phyloP scores from a whole-genome alignment of 176 grass and related monocot species.

The Lolium perenne region DNA sequence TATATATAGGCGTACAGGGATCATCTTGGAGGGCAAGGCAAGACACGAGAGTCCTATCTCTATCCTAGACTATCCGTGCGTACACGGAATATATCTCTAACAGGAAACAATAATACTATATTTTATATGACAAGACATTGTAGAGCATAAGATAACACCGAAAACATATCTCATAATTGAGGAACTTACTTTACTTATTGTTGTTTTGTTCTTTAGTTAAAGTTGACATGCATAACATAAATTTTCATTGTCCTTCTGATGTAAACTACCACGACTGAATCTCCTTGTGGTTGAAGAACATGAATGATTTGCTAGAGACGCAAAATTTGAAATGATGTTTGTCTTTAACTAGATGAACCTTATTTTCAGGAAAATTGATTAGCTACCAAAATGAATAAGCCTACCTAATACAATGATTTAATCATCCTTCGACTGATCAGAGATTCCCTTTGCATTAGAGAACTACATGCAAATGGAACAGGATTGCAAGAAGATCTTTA shows the following conservation, averaged over 20 bases:
- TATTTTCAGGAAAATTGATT: constrained; percentile 41
- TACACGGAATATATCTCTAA: too few species aligned
- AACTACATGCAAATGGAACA: constrained; percentile 22
- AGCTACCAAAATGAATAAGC: constrained; percentile 39
- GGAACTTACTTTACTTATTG: too few species aligned
- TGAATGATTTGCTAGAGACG: background rate
- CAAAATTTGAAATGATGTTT: constrained; percentile 30
- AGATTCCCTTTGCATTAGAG: constrained; percentile 38
- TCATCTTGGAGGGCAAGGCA: too few species aligned
- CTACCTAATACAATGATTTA: constrained; percentile 9
- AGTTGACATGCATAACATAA: too few species aligned
- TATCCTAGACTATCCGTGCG: too few species aligned
- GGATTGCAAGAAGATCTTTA: background rate
- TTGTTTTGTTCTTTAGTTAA: background rate
- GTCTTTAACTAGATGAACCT: constrained; percentile 30
- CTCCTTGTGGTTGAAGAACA: background rate
- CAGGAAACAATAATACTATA: background rate
- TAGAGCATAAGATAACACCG: too few species aligned
- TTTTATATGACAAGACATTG: too few species aligned
- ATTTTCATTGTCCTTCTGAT: too few species aligned
- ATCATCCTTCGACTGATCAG: constrained; percentile 30
- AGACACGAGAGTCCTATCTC: too few species aligned
- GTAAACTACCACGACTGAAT: too few species aligned
- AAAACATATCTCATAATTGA: too few species aligned
- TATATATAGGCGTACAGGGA: too few species aligned